Base-by-base conservation (phyloP, 2,329 filamentous ascomycete species). In the Fonsecaea pugnacius region DNA sequence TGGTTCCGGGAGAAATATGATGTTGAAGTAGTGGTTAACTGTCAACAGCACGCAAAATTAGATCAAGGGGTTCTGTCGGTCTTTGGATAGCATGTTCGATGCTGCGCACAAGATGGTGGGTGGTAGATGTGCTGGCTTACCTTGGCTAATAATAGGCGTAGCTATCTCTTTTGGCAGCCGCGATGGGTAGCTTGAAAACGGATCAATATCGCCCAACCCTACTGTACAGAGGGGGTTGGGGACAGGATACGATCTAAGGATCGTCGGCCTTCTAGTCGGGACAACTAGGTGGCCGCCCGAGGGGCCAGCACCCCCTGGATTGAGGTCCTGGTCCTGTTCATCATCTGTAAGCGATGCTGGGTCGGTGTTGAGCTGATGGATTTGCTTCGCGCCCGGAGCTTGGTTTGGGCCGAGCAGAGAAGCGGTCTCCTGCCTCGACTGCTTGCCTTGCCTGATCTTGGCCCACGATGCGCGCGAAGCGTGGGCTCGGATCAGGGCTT, bases 1-100 rank as follows among this genome's bases (percentile, higher is more conserved):
- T 52, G 57, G 57, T n/a, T 51, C 57, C 16, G 57, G 57, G 16
- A 59, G 43, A 35, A 59, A 59, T 8, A 59, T 38, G 43, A 32
- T 59, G 38, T 59, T 59, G 32, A 59, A 36, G 57, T 36, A 59
- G 32, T 59, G 30, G 57, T 59, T 59, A 32, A 38, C 57, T 59
- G 48, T 27, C 14, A 27, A 21, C 10, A 16, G 33, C 30, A 59
- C 36, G 10, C 9, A n/a, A 16, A 52, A 48, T 38, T 9, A 40
- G 30, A 59, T 40, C 46, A 51, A 48, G 21, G 21, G 21, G 4
- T 30, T 48, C 21, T 8, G 9, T 48, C 43, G 18, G 38, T 21
- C 43, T 24, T 12, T 43, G 27, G 40, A 30, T 32, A 18, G 55
- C 40, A 32, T 33, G 21, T 30, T 32, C 46, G 9, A 27, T 21